phyloP scores from a whole-genome alignment of 495 filamentous ascomycete species.

The Penicillium waksmanii region DNA sequence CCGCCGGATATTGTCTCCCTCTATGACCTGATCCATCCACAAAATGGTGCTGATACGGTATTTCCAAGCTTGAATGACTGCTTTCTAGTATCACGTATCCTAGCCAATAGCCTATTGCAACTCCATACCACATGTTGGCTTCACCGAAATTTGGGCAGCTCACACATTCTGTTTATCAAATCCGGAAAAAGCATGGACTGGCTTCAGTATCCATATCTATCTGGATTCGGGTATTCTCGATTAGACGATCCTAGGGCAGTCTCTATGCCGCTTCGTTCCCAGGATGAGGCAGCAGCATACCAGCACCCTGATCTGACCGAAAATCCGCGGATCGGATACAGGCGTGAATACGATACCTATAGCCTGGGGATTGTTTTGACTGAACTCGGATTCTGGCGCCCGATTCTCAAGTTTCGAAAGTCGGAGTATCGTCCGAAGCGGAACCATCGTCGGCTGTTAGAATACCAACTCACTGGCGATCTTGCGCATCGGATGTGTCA shows the following conservation, averaged over 20 bases:
- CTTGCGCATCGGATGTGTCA: not conserved
- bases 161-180: not conserved
- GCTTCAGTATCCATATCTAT: not conserved
- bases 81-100: not conserved
- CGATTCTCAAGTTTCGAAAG: not conserved
- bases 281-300: not conserved
- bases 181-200: not conserved
- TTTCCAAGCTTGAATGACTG: not conserved
- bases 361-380: not conserved
- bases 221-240: not conserved
- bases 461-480: not conserved
- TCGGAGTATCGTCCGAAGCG: not conserved
- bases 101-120: not conserved
- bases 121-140: not conserved
- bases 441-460: not conserved
- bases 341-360: not conserved
- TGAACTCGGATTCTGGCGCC: not conserved
- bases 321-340: not conserved
- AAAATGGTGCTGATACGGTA: not conserved
- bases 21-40: not conserved
- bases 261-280: not conserved
- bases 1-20: not conserved
- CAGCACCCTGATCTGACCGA: not conserved
- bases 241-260: not conserved
- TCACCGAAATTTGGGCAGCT: not conserved